These are phyloP conservation scores for Venturia oleaginea DNA, from an alignment of 2,329 filamentous ascomycete species.

Conservation along the genomic window DNA sequence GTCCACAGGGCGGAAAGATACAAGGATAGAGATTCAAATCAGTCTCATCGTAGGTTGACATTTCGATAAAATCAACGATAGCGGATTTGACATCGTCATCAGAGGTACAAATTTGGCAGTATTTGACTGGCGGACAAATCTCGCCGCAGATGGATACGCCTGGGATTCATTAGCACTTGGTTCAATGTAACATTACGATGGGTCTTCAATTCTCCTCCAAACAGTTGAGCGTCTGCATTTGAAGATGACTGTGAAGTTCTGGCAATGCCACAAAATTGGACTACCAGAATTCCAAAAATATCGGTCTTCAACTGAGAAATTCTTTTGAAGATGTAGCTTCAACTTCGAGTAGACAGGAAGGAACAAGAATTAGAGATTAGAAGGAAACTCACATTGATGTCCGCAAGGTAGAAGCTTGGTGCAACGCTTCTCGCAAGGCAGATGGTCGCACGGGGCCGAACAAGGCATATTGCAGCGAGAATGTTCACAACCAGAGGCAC, in stretches of 20 bases:
- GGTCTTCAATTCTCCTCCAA: no score
- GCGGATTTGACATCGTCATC: conserved; percentile 18
- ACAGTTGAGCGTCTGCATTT: no score
- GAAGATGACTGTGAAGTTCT: no score
- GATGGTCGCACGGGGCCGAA: conserved; percentile 23
- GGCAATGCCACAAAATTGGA: not conserved
- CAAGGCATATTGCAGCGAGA: conserved; percentile 28
- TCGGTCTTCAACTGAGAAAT: not conserved
- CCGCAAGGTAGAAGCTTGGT: conserved; percentile 21
- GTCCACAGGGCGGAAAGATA: conserved; percentile 23
- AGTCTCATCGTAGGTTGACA: conserved; percentile 21
- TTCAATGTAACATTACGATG: not conserved
- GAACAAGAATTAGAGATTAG: not conserved
- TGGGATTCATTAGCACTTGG: not conserved
- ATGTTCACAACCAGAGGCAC: conserved; percentile 28
- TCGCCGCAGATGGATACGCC: conserved; percentile 24
- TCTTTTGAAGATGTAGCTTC: not conserved
- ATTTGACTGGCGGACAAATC: conserved; percentile 18
- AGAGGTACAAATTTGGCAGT: conserved; percentile 11
- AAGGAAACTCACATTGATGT: conserved; percentile 21
- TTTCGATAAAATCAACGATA: conserved; percentile 22
- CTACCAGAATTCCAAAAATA: not conserved
- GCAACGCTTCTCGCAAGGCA: conserved; percentile 26
- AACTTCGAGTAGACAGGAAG: not conserved
- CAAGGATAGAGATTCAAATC: conserved; percentile 23